Conservation (phyloP, 202 grass and related monocot species). For the Cymbopogon flexuosus region DNA sequence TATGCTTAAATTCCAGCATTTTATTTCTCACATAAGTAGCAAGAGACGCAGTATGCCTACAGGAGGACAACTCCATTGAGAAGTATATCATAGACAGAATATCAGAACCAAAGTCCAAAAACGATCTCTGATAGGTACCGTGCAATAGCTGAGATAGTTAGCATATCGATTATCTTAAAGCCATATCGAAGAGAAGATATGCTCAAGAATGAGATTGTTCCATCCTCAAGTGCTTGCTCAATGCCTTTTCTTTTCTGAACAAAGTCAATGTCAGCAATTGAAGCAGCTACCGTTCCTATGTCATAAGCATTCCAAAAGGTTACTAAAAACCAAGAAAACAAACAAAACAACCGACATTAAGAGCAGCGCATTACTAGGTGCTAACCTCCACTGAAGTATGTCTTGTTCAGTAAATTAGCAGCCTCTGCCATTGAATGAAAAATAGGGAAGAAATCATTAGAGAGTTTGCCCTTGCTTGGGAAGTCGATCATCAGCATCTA, state of each 20-base stretch:
- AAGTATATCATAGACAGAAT: background rate
- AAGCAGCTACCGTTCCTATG: constrained; percentile 82
- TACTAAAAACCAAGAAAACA: background rate
- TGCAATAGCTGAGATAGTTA: constrained; percentile 64
- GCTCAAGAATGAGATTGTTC: constrained; percentile 78
- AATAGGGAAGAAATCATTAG: constrained; percentile 33
- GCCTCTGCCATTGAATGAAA: constrained; percentile 59
- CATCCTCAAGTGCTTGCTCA: constrained; percentile 86
- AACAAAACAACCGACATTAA: constrained; percentile 14
- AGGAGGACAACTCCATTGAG: constrained; percentile 32
- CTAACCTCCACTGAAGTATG: constrained; percentile 90
- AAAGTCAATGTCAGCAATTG: constrained; percentile 87
- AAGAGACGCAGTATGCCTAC: constrained; percentile 70
- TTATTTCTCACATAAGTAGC: constrained; percentile 62
- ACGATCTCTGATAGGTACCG: constrained; percentile 38
- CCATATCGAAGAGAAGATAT: constrained; percentile 87
- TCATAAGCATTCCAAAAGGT: constrained; percentile 24
- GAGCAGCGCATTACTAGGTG: constrained; percentile 17
- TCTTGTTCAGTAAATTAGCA: constrained; percentile 70
- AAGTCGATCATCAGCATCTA: background rate
- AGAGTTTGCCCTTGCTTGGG: background rate
- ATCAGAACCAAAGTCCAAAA: constrained; percentile 12
- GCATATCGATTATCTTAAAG: constrained; percentile 64
- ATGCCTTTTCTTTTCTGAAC: constrained; percentile 70
- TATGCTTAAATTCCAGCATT: constrained; percentile 82